Conservation (phyloP, 2,329 filamentous ascomycete genomes). For the Diplocarpon mali region DNA sequence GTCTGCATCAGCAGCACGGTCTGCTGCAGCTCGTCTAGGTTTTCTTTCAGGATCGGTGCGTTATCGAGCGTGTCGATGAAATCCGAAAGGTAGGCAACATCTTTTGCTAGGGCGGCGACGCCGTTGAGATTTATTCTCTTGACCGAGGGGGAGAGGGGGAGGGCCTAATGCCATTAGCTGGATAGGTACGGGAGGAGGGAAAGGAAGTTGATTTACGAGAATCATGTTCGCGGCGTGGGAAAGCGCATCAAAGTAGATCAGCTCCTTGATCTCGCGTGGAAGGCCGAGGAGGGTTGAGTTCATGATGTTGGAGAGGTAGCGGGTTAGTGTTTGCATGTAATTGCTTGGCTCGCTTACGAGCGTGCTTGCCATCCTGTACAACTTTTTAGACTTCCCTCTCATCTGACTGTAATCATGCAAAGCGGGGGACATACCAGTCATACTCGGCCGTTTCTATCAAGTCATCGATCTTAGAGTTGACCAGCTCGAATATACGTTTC, state of each 20-base stretch:
- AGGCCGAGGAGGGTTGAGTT: slow-evolving; percentile 83
- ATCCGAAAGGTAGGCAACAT: slow-evolving; percentile 71
- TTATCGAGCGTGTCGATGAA: slow-evolving; percentile 86
- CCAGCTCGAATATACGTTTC: slow-evolving; percentile 94
- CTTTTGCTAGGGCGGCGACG: slow-evolving; percentile 67
- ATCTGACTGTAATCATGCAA: not conserved
- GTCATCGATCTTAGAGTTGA: slow-evolving; percentile 98
- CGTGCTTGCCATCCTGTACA: slow-evolving; percentile 42
- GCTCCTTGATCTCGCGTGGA: slow-evolving; percentile 91
- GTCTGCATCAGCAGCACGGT: slow-evolving; percentile 79
- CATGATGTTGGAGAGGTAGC: slow-evolving; percentile 94
- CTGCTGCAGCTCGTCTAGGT: slow-evolving; percentile 86
- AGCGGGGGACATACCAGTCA: slow-evolving; percentile 53
- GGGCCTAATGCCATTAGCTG: slow-evolving; percentile 59
- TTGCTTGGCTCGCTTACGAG: slow-evolving; percentile 66
- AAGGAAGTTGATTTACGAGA: slow-evolving; percentile 39
- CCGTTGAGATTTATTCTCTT: slow-evolving; percentile 81
- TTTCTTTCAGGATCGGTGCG: slow-evolving; percentile 72
- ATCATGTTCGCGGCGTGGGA: slow-evolving; percentile 84
- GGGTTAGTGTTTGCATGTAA: slow-evolving; percentile 91
- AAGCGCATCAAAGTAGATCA: slow-evolving; percentile 95
- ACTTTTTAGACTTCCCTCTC: not conserved
- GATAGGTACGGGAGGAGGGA: slow-evolving; percentile 2
- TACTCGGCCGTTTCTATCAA: slow-evolving; percentile 96
- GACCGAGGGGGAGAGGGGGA: slow-evolving; percentile 39